A percentile compares a stretch with the other conserved stretches of the same genome.
These are phyloP conservation scores for Xylaria multiplex DNA, from an alignment of 2,329 filamentous ascomycete species.

Conservation along the genomic window DNA sequence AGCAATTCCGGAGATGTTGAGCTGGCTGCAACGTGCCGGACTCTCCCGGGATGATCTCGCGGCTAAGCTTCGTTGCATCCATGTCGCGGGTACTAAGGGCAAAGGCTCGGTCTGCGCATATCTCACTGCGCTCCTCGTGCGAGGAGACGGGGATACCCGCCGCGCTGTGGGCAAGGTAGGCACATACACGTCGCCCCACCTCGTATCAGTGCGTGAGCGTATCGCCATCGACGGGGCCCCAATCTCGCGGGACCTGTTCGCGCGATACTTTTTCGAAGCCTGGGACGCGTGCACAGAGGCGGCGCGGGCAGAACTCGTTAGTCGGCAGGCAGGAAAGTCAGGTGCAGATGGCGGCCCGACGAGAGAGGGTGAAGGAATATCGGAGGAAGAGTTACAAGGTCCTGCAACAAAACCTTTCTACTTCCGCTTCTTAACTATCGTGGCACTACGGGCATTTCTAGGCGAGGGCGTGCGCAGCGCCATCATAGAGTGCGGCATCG, in stretches of 20 bases:
- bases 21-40: slow-evolving; percentile 79
- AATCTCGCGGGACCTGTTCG: slow-evolving; percentile 74
- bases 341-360: slow-evolving; percentile 39
- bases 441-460: slow-evolving; percentile 87
- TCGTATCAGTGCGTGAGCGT: slow-evolving; percentile 83
- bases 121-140: slow-evolving; percentile 66
- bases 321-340: slow-evolving; percentile 41
- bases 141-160: slow-evolving; percentile 20
- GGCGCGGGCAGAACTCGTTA: slow-evolving; percentile 44
- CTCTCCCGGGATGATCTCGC: slow-evolving; percentile 65
- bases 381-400: slow-evolving; percentile 61
- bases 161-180: slow-evolving; percentile 63
- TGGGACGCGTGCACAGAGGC: slow-evolving; percentile 72
- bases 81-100: slow-evolving; percentile 93
- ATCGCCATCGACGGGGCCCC: slow-evolving; percentile 82
- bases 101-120: slow-evolving; percentile 92
- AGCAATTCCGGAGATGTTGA: slow-evolving; percentile 83
- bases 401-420: slow-evolving; percentile 82
- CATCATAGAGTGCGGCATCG: slow-evolving; percentile 92
- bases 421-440: slow-evolving; percentile 89
- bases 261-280: slow-evolving; percentile 82
- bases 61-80: slow-evolving; percentile 63
- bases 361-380: slow-evolving; percentile 36
- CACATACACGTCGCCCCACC: slow-evolving; percentile 86
- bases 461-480: slow-evolving; percentile 79